These are phyloP conservation scores for Cytospora mali DNA, from an alignment of 2,329 filamentous ascomycete genomes.

Conservation along the genomic window DNA sequence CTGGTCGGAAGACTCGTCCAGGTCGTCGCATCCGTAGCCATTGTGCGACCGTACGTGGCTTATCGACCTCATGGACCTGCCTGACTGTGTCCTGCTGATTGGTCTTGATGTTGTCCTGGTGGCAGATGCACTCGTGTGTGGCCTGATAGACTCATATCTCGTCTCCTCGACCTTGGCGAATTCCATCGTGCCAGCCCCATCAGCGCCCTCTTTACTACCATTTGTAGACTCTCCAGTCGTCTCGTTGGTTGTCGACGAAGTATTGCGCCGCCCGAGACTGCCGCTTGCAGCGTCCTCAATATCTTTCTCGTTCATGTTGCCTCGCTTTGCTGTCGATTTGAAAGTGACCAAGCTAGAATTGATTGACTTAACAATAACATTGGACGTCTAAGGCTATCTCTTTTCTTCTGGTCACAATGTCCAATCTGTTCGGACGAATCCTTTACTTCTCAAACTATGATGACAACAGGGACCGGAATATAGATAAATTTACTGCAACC, in stretches of 20 bases:
- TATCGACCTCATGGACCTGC: conserved; percentile 30
- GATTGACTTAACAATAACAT: neutral
- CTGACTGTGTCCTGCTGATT: conserved; percentile 19
- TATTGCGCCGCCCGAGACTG: neutral
- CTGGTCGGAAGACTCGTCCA: conserved; percentile 26
- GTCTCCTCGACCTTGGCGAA: conserved; percentile 18
- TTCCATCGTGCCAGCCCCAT: conserved; percentile 16
- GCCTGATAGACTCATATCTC: conserved; percentile 35
- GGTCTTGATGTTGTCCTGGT: conserved; percentile 17
- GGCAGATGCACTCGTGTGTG: conserved; percentile 17
- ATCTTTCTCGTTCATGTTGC: conserved; percentile 27
- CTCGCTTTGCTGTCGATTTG: neutral
- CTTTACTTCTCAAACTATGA: neutral
- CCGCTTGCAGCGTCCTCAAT: neutral
- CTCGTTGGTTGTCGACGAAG: conserved; percentile 3
- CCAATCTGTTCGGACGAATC: neutral
- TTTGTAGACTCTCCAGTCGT: conserved; percentile 27
- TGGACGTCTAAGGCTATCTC: neutral
- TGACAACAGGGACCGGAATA: neutral
- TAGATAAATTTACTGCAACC: neutral
- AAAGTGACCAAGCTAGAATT: neutral
- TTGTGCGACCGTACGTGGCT: conserved; percentile 45
- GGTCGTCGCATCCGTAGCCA: conserved; percentile 46
- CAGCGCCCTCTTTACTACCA: conserved; percentile 2
- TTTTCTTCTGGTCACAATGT: neutral